These are phyloP conservation scores for Lippia alba DNA, from an alignment of 305 asterid species.

Conservation along the genomic window DNA sequence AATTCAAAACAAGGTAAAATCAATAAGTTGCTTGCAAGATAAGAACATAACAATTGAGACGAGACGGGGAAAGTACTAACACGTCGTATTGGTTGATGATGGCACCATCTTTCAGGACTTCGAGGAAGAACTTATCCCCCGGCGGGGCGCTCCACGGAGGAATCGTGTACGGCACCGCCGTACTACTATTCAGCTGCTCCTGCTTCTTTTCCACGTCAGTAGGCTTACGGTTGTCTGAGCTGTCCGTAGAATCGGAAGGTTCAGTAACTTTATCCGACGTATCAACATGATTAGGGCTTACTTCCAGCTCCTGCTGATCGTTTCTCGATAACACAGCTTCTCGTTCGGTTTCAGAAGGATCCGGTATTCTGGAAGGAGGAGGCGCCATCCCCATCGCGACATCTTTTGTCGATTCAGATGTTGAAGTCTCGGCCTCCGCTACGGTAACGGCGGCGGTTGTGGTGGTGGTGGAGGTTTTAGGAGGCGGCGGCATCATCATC, in stretches of 20 bases:
- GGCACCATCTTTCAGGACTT: conserved; percentile 88
- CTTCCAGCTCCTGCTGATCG: conserved; percentile 31
- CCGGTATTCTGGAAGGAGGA: conserved; percentile 46
- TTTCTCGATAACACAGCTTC: conserved; percentile 35
- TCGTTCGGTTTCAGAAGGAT: conserved; percentile 33
- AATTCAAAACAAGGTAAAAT: background rate
- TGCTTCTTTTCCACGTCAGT: conserved; percentile 41
- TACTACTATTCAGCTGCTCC: conserved; percentile 41
- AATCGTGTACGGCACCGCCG: conserved; percentile 70
- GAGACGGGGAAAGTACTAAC: conserved; percentile 50
- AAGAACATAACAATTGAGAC: background rate
- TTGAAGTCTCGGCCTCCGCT: conserved; percentile 44
- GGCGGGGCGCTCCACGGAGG: conserved; percentile 90
- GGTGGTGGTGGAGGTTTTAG: conserved; percentile 37
- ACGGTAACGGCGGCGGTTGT: conserved; percentile 23
- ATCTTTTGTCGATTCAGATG: conserved; percentile 33
- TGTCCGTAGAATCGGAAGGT: conserved; percentile 34
- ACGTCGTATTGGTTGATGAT: conserved; percentile 70
- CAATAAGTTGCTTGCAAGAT: background rate
- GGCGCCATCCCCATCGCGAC: conserved; percentile 48
- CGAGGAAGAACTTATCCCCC: conserved; percentile 65
- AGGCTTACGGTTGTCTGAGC: conserved; percentile 29
- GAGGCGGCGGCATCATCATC: conserved; percentile 53
- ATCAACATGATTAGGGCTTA: conserved; percentile 38
- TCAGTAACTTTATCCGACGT: conserved; percentile 24